These are phyloP conservation scores for Mortierella alpina DNA, from an alignment of 192 early-diverging fungal genomes.

Conservation along the genomic window DNA sequence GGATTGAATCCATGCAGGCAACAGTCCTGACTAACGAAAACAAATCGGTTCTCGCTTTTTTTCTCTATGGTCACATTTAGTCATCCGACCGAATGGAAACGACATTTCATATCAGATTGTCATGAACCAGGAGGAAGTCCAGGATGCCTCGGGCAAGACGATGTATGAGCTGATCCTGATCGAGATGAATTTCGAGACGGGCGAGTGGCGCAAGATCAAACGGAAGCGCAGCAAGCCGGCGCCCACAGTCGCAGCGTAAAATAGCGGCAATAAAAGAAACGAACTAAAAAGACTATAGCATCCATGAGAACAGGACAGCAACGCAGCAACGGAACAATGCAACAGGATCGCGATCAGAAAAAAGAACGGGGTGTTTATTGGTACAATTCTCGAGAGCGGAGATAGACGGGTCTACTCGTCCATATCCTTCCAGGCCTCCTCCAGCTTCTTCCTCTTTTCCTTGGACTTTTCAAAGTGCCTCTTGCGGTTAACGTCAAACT, in stretches of 20 bases:
- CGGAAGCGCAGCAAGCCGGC: conserved; percentile 15
- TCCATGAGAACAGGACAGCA: too few species aligned
- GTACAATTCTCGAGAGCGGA: too few species aligned
- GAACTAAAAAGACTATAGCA: too few species aligned
- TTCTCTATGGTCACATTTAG: conserved; percentile 7
- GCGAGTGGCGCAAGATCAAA: conserved; percentile 54
- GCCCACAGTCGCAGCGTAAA: background rate
- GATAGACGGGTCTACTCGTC: conserved; percentile 43
- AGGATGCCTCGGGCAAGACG: conserved; percentile 30
- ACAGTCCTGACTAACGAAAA: background rate
- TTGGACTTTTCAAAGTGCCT: conserved; percentile 56
- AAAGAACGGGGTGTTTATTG: too few species aligned
- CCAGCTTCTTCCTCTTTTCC: conserved; percentile 58
- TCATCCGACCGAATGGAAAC: conserved; percentile 43
- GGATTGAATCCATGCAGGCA: background rate
- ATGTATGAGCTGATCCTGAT: conserved; percentile 51
- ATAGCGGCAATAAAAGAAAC: too few species aligned
- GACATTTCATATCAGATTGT: conserved; percentile 41
- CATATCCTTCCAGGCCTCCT: conserved; percentile 66
- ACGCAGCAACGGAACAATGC: too few species aligned
- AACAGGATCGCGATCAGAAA: too few species aligned
- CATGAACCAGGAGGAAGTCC: conserved; percentile 52
- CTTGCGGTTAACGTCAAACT: conserved; percentile 62
- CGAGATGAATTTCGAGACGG: conserved; percentile 55
- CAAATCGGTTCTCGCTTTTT: conserved; percentile 1